Conservation (phyloP, 306 rosid species). For the Medicago truncatula region MtrunA17r5.0-ANR NC_053044.1:50351001-50351500, state of each 20-base stretch:
- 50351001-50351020: too few species aligned
- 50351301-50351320: background rate
- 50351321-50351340: constrained; percentile 12
- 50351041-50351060: too few species aligned
- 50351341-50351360: background rate
- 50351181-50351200: background rate
- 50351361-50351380: constrained; percentile 2
- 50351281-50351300: constrained; percentile 13
- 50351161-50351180: background rate
- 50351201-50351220: background rate
- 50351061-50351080: background rate
- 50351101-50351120: background rate
- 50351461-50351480: background rate
- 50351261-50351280: background rate
- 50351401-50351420: background rate
- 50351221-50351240: background rate
- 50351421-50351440: constrained; percentile 12
- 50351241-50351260: constrained; percentile 23
- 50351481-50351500: background rate
- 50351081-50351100: too few species aligned
- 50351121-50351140: background rate
- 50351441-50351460: background rate
- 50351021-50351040: too few species aligned
- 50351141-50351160: background rate
- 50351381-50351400: constrained; percentile 7